Base-by-base conservation (phyloP, 2,329 filamentous ascomycete genomes). In the Colletotrichum paranaense region DNA sequence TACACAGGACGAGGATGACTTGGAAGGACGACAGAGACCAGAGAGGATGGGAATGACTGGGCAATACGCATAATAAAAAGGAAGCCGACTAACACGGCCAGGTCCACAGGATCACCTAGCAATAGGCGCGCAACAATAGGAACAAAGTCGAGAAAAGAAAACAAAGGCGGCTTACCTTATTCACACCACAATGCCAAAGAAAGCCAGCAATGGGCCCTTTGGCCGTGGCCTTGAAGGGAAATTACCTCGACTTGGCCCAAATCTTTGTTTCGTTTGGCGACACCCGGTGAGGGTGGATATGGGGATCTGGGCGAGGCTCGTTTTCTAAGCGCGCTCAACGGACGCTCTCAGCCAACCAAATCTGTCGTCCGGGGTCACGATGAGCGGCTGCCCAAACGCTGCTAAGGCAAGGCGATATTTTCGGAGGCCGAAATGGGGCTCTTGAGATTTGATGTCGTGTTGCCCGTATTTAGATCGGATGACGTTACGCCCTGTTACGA, bases 341-440 rank as follows among this genome's bases (percentile, higher is more conserved):
- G 73, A 53, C 55, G 42, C 55, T 73, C 72, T 75, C 74, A 75
- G 68, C 74, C 74, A 75, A 75, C 74, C 73, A 75, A 73, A 67
- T 58, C 28, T 55, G 56, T 22, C 30, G 74, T 73, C 74, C 68
- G 26, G 72, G 72, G 68, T 69, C 65, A 38, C 56, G 67, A 65
- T 65, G 74, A 75, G 74, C 74, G 74, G 68, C 62, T 75, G 68
- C 73, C 53, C 74, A 75, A 75, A 75, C 74, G 62, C 68, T 73
- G 74, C 72, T 68, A 72, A 72, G 63, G 72, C 68, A 74, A 58
- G n/a, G 53, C 42, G 68, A 64, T 73, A 73, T 68, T 74, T 67
- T 52, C 52, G 72, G 72, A 59, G 14, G 22, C 26, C 46, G 52
- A 16, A 16, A 68, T 49, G 58, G 62, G 53, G 56, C 67, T 71